Conservation (phyloP, 768 basidiomycete genomes). For the Boletellus sp. region DNA sequence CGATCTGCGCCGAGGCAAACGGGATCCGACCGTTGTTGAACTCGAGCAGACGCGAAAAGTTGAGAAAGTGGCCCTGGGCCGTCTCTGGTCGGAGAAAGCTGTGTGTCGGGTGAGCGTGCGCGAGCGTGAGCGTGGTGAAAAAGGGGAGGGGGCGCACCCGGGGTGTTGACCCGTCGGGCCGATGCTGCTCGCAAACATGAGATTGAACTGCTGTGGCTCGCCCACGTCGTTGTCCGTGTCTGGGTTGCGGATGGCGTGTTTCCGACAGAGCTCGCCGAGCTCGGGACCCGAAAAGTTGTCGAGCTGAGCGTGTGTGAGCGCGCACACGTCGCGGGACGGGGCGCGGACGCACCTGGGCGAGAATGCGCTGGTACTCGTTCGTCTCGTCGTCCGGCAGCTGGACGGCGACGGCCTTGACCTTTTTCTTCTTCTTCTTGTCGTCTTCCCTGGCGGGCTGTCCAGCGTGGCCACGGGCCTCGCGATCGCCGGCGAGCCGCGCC, state of each 20-base stretch:
- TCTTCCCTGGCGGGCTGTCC: conserved; percentile 63
- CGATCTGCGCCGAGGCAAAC: conserved; percentile 96
- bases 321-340: neutral
- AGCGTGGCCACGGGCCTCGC: conserved; percentile 78
- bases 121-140: too few species aligned
- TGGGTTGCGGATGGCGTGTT: conserved; percentile 80
- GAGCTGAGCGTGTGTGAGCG: conserved; percentile 15
- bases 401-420: conserved; percentile 62
- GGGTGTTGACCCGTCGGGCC: conserved; percentile 97
- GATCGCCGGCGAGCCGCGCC: conserved; percentile 84
- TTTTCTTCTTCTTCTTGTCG: conserved; percentile 58
- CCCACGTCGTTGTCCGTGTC: conserved; percentile 90
- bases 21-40: conserved; percentile 97
- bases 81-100: conserved; percentile 97
- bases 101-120: neutral
- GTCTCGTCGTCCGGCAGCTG: conserved; percentile 72
- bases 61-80: conserved; percentile 97
- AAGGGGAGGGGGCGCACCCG: conserved; percentile 54
- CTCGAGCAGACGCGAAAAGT: conserved; percentile 93
- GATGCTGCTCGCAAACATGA: conserved; percentile 98
- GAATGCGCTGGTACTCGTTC: conserved; percentile 71
- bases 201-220: conserved; percentile 94
- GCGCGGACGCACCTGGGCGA: conserved; percentile 75
- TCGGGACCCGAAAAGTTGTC: conserved; percentile 92
- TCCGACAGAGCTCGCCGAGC: conserved; percentile 81